These are phyloP conservation scores for Lachancea dasiensis DNA, from an alignment of 805 yeast genomes.

Conservation along the genomic window DNA sequence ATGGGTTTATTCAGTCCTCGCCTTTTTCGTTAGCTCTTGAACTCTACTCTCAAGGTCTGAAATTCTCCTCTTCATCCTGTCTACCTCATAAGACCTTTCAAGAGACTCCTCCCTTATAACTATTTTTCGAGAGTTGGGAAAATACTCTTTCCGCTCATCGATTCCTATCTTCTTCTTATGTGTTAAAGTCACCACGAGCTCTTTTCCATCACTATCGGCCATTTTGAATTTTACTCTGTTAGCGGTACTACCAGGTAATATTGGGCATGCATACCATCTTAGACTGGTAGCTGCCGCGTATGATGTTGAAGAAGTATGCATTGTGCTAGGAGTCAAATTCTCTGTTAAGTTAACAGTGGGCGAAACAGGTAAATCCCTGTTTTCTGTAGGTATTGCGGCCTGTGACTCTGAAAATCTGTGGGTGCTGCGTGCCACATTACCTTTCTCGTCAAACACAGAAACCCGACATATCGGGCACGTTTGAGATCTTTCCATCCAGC, in stretches of 20 bases:
- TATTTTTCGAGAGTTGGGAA: neutral
- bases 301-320: neutral
- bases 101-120: neutral
- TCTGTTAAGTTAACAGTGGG: too few species aligned
- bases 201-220: constrained; percentile 1
- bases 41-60: constrained; percentile 17
- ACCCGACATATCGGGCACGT: constrained; percentile 90
- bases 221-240: neutral
- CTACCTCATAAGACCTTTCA: constrained; percentile 5
- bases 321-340: neutral
- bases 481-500: constrained; percentile 89
- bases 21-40: constrained; percentile 11
- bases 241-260: neutral
- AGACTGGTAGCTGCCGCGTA: neutral
- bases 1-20: constrained; percentile 9
- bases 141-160: neutral
- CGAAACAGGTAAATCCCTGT: too few species aligned
- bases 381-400: too few species aligned
- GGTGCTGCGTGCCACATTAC: constrained; percentile 20
- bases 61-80: constrained; percentile 18
- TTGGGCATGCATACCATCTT: constrained; percentile 19
- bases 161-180: constrained; percentile 1
- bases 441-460: constrained; percentile 45
- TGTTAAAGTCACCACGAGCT: neutral
- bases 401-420: too few species aligned